phyloP scores from a whole-genome alignment of 495 filamentous ascomycete species.

The Penicillium lagena region DNA sequence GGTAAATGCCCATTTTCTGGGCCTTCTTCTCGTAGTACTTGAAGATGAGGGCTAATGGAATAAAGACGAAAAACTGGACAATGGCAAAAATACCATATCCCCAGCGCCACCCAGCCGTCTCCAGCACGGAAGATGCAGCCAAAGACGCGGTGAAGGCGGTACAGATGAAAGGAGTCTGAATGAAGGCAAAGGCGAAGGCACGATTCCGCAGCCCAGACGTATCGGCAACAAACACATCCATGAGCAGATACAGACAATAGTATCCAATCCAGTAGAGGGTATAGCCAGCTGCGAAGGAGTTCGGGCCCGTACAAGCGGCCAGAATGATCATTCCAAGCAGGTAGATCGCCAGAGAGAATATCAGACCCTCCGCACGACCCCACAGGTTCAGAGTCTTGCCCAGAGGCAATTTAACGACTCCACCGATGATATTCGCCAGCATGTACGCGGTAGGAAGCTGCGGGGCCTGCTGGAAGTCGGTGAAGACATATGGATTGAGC shows the following conservation, averaged over 20 bases:
- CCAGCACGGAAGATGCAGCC: slow-evolving; percentile 38
- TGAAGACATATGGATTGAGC: slow-evolving; percentile 28
- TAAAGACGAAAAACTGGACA: slow-evolving; percentile 44
- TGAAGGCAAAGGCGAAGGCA: slow-evolving; percentile 53
- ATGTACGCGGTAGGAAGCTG: slow-evolving; percentile 31
- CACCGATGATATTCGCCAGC: slow-evolving; percentile 50
- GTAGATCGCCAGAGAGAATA: slow-evolving; percentile 28
- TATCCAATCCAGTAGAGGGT: slow-evolving; percentile 53
- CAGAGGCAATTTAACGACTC: slow-evolving; percentile 59
- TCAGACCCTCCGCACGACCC: slow-evolving; percentile 52
- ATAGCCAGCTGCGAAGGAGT: slow-evolving; percentile 42
- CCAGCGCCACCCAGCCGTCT: slow-evolving; percentile 57
- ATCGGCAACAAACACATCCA: slow-evolving; percentile 60
- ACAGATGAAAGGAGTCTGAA: slow-evolving; percentile 48
- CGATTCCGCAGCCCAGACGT: slow-evolving; percentile 56
- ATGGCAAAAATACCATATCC: slow-evolving; percentile 57
- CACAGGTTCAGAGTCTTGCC: slow-evolving; percentile 65
- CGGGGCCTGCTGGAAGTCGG: slow-evolving; percentile 27
- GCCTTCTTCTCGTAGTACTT: slow-evolving; percentile 55
- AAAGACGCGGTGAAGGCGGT: slow-evolving; percentile 39
- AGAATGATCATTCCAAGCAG: slow-evolving; percentile 41
- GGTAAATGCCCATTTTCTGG: slow-evolving; percentile 29
- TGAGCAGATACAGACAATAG: slow-evolving; percentile 49
- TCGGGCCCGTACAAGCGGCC: slow-evolving; percentile 37
- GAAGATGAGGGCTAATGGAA: slow-evolving; percentile 45